Evolutionary conservation across 495 filamentous ascomycete genomes (phyloP), one percentile per base, ranked within the genome.

Genomic region (Cercophora sp.): DNA sequence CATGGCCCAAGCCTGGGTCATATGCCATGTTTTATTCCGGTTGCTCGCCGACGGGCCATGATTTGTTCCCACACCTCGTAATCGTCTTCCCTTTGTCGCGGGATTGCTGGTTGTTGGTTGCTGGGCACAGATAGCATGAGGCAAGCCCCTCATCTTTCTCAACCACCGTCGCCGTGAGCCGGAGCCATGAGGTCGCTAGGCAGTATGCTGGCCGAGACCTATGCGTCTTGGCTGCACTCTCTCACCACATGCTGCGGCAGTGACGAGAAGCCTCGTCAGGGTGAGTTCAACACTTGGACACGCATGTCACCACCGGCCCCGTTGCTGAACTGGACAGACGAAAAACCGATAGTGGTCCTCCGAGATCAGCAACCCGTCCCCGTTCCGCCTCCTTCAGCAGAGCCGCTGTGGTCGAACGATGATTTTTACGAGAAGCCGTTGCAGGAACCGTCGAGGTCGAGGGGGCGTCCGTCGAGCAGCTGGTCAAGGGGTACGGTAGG

Each of bases 211-310:
- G 58, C 62, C 55, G 70, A 69, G 51, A 59, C 65, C 16, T 68
- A 67, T 55, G 57, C 63, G 39, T 70, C 69, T 35, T 76, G 69
- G 71, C 63, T 73, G 27, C 53, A 52, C 57, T 72, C 64, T 48
- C 25, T 76, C 47, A 59, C 64, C 46, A 63, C 66, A 29, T 78
- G 74, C 44, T 77, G 73, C 56, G 61, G 68, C 41, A 10, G 56
- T 22, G 67, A 67, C 50, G 64, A 72, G 59, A 72, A 67, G 67
- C 46, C 64, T 63, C 60, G 56, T 45, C 55, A 55, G 18, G 47
- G 58, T 61, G 59, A 60, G 63, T 67, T 29, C 4, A 40, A 20
- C 26, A 43, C 47, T 16, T 41, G 36, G 9, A 22, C 22, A 9
- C 8, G 45, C 39, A 26, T 23, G 10, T 19, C 24, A 36, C 6